Percentiles rank a stretch among this genome's conserved stretches.
Evolutionary conservation across 1,139 yeast species (phyloP).

Genomic region (Yamadazyma songkhlaensis): DNA sequence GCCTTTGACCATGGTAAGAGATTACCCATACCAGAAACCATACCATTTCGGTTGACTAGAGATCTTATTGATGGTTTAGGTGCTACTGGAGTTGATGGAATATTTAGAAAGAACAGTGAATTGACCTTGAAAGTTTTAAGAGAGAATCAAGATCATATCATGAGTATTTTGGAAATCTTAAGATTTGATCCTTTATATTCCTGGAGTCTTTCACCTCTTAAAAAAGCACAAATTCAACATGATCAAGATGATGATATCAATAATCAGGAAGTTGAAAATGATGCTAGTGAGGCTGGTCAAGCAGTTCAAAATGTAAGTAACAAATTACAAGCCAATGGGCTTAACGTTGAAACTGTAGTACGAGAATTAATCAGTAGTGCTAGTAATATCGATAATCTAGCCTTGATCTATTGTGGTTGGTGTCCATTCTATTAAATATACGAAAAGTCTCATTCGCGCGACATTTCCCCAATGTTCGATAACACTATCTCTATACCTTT

Average conservation of each 20-base stretch:
- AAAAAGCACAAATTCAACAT: constrained; percentile 56
- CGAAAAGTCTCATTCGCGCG: not conserved
- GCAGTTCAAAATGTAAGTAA: constrained; percentile 73
- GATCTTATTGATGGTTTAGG: constrained; percentile 96
- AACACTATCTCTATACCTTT: constrained; percentile 20
- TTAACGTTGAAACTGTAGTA: constrained; percentile 82
- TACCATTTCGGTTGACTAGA: constrained; percentile 88
- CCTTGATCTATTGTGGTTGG: constrained; percentile 85
- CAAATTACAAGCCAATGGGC: constrained; percentile 62
- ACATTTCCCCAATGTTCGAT: constrained; percentile 5
- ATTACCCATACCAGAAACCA: constrained; percentile 85
- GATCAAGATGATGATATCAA: constrained; percentile 21
- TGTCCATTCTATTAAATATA: constrained; percentile 45
- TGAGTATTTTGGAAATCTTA: constrained; percentile 81
- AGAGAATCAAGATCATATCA: constrained; percentile 62
- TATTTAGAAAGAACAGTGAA: constrained; percentile 71
- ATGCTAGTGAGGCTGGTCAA: constrained; percentile 73
- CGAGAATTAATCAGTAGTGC: constrained; percentile 81
- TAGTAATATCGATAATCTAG: constrained; percentile 60
- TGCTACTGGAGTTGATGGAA: constrained; percentile 73
- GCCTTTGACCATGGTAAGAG: constrained; percentile 91
- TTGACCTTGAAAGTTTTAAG: constrained; percentile 69
- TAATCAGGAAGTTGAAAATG: constrained; percentile 32
- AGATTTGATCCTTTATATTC: constrained; percentile 90
- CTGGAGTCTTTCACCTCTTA: constrained; percentile 79